Base-by-base conservation (phyloP, 2,329 filamentous ascomycete genomes). In the Cladophialophora immunda region DNA sequence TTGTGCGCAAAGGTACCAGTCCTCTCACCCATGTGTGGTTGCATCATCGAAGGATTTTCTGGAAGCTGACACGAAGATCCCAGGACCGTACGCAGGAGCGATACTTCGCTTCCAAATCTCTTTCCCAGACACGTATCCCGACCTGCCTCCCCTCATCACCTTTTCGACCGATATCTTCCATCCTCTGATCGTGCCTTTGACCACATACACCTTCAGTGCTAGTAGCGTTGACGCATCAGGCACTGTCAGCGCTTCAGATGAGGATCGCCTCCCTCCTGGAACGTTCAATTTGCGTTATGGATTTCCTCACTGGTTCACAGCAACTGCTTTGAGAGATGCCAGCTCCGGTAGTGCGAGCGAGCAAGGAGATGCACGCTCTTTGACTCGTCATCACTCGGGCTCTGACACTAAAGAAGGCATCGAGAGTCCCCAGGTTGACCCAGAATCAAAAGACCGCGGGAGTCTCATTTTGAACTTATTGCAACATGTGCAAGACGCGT, bases 91-190 rank as follows among this genome's bases (percentile, higher is more conserved):
- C 80, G 86, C 92, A 22, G 90, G 92, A 66, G 92, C 93, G 55
- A 87, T 97, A 73, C 86, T 98, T 69, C 91, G 94, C 74, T 97
- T 98, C 80, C 90, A 95, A 72, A 91, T 98, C 71, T 90, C 90
- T 27, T 98, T 98, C 74, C 92, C 94, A 38, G 64, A 90, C 68
- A 85, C 86, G 45, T 97, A 96, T 77, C 94, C 94, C 13, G 81
- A 85, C 59, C 81, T 92, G 22, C 92, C 94, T 58, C 95, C 95
- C 9, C 84, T 94, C 19, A 88, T 99, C 71, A 94, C 90, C 62
- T 97, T 99, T 79, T 87, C 89, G 54, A 96, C 92, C 72, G 94
- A 98, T 77, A 90, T 98, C 72, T 99, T 98, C 78, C 94, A 99
- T 77, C 94, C 94, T 19, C 85, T 99, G 50, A 90, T 98, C 72